Conservation (phyloP, 352 stramenopile genomes). For the Phytophthora ramorum region DNA sequence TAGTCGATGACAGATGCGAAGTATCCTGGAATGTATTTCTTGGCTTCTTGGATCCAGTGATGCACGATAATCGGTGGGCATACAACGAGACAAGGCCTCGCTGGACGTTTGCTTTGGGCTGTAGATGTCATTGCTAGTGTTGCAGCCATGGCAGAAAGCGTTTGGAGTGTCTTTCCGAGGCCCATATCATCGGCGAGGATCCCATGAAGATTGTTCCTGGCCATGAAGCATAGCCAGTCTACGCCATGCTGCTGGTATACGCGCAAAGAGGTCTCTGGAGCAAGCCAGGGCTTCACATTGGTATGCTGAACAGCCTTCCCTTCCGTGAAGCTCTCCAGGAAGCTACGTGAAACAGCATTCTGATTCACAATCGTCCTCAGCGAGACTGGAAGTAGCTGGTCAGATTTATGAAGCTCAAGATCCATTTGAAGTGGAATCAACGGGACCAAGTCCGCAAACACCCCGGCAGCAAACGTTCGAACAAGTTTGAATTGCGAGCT, state of each 20-base stretch:
- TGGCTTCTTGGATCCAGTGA: constrained; percentile 95
- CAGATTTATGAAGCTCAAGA: constrained; percentile 30
- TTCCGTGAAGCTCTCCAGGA: constrained; percentile 68
- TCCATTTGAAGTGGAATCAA: constrained; percentile 84
- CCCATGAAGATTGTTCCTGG: constrained; percentile 75
- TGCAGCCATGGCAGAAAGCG: constrained; percentile 91
- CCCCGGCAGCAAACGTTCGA: constrained; percentile 55
- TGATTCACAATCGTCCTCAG: constrained; percentile 42
- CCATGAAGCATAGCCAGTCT: constrained; percentile 79
- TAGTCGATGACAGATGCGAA: constrained; percentile 86
- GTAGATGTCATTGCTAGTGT: constrained; percentile 31
- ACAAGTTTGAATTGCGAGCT: constrained; percentile 47
- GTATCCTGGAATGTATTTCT: constrained; percentile 75
- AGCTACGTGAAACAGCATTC: constrained; percentile 70
- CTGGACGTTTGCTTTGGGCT: neutral
- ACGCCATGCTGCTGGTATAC: constrained; percentile 85
- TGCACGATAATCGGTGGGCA: constrained; percentile 95
- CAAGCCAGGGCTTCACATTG: constrained; percentile 43
- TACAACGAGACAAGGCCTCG: constrained; percentile 80
- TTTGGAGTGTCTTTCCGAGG: constrained; percentile 96
- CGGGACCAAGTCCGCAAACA: constrained; percentile 76
- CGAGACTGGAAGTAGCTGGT: constrained; percentile 12
- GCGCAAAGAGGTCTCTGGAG: constrained; percentile 44
- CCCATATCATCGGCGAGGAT: constrained; percentile 92
- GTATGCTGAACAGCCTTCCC: constrained; percentile 61